Evolutionary conservation across 768 basidiomycete species (phyloP).

Genomic region (Sarcodon aspratus): DNA sequence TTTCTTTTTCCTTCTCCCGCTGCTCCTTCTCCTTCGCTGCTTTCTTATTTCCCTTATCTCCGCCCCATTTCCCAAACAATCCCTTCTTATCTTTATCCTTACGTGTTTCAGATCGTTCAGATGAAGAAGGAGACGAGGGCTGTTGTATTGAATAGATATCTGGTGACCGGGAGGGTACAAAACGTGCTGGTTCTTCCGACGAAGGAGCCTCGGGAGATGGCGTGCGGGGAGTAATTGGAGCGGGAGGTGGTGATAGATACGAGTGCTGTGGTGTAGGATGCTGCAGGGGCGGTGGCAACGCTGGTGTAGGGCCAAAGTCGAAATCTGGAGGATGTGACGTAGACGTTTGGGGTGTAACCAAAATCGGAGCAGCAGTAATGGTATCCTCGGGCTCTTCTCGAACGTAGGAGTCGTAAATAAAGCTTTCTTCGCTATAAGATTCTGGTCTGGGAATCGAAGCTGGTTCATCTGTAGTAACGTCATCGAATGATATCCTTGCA

Average conservation of each 20-base stretch:
- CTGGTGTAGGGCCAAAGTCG: not conserved
- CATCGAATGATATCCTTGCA: slow-evolving; percentile 22
- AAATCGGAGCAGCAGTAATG: slow-evolving; percentile 2
- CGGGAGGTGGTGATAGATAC: slow-evolving; percentile 29
- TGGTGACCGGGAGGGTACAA: slow-evolving; percentile 13
- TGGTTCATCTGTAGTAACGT: slow-evolving; percentile 32
- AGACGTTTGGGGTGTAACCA: slow-evolving; percentile 1
- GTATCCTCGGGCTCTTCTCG: slow-evolving; percentile 33
- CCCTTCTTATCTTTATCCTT: slow-evolving; percentile 71
- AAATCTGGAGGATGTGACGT: not conserved
- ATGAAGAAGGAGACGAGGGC: slow-evolving; percentile 17
- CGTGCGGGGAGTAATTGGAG: slow-evolving; percentile 29
- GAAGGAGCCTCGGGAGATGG: slow-evolving; percentile 37
- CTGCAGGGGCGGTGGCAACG: slow-evolving; percentile 31
- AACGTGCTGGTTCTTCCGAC: slow-evolving; percentile 5
- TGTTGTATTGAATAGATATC: slow-evolving; percentile 15
- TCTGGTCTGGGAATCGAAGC: slow-evolving; percentile 40
- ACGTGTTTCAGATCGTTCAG: slow-evolving; percentile 22
- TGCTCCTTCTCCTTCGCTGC: slow-evolving; percentile 28
- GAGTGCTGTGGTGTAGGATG: slow-evolving; percentile 55
- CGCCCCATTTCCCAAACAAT: slow-evolving; percentile 54
- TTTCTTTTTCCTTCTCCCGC: slow-evolving; percentile 46
- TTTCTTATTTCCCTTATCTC: slow-evolving; percentile 56
- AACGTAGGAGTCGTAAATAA: slow-evolving; percentile 79
- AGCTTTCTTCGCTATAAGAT: slow-evolving; percentile 70